These are phyloP conservation scores for Gremmenia infestans DNA, from an alignment of 2,329 filamentous ascomycete species.

Conservation along the genomic window DNA sequence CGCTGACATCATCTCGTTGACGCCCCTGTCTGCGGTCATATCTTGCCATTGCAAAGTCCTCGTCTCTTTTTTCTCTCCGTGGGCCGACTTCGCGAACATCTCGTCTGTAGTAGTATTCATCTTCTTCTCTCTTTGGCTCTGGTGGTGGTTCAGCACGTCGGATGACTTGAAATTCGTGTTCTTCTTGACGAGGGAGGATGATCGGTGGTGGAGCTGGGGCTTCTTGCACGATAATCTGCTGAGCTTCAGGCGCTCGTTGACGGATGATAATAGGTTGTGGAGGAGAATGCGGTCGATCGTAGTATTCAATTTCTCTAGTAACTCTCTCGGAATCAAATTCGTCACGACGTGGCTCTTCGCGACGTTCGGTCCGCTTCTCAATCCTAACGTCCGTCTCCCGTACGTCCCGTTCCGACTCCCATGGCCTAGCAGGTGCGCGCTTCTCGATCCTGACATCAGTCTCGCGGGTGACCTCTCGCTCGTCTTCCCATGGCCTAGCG, in stretches of 20 bases:
- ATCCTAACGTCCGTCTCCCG: constrained; percentile 26
- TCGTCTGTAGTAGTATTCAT: constrained; percentile 35
- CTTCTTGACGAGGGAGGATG: constrained; percentile 32
- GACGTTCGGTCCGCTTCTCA: constrained; percentile 24
- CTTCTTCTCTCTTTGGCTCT: constrained; percentile 27
- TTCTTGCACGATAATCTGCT: constrained; percentile 58
- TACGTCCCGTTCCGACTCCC: constrained; percentile 22
- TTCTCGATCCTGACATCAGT: constrained; percentile 26
- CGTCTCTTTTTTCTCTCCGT: constrained; percentile 21
- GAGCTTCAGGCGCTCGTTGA: constrained; percentile 48
- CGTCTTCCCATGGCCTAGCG: constrained; percentile 26
- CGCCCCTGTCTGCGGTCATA: constrained; percentile 38
- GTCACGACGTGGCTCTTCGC: constrained; percentile 22
- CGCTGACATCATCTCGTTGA: constrained; percentile 27
- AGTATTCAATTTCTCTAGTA: constrained; percentile 59
- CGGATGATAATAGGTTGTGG: constrained; percentile 52
- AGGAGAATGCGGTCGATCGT: constrained; percentile 45
- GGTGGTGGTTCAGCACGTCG: constrained; percentile 21
- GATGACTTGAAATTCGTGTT: constrained; percentile 22
- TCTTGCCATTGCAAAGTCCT: constrained; percentile 27
- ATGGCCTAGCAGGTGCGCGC: constrained; percentile 14
- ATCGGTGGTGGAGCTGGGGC: constrained; percentile 49
- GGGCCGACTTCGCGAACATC: constrained; percentile 25
- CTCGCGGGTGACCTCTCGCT: constrained; percentile 19
- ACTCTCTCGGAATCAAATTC: constrained; percentile 50